Base-by-base conservation (phyloP, 2,329 filamentous ascomycete genomes). In the Epichloe gansuensis region DNA sequence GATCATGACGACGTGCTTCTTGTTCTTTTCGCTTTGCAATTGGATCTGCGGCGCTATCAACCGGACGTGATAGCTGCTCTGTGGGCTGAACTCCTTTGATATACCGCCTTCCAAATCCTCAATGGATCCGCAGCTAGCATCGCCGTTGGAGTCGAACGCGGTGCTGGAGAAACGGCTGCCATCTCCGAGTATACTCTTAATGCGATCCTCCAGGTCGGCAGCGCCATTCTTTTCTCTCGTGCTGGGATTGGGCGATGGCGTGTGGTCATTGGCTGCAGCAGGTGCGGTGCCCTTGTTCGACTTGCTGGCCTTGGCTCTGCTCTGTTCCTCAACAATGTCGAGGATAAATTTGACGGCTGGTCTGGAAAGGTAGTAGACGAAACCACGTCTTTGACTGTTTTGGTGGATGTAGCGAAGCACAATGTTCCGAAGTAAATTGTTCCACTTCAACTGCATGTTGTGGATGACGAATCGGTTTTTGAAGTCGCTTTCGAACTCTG, bases 391-490 rank as follows among this genome's bases (percentile, higher is more conserved):
- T 68, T 98, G 94, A 64, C 90, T 89, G 61, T 95, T 93, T 72
- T 98, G 93, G 64, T 98, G 93, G 56, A 93, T 94, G 66, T 98
- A 98, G 25, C 93, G 87, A 41, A 98, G 78, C 48, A 98, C 93
- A 61, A 96, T 96, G 63, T 98, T 97, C 54, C 93, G 82, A 39
- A 98, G 71, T 11, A 90, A 81, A 61, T 98, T 98, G 71, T 95
- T 97, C 93, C 93, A 98, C 68, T 98, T 98, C 53, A 98, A 73
- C 63, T 98, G 93, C 64, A 94, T 80, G 61, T 98, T 98, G 73
- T 98, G 93, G 50, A 98, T 86, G 60, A 97, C 91, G 71, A 98
- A 98, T 2, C 93, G 86, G 63, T 98, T 98, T 65, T 94, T 93
- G 74, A 96, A 98, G 64, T 97, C 90, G 66, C 87, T 95, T 47